Conservation (phyloP, 345 rosid genomes). For the Salix arbutifolia region DNA sequence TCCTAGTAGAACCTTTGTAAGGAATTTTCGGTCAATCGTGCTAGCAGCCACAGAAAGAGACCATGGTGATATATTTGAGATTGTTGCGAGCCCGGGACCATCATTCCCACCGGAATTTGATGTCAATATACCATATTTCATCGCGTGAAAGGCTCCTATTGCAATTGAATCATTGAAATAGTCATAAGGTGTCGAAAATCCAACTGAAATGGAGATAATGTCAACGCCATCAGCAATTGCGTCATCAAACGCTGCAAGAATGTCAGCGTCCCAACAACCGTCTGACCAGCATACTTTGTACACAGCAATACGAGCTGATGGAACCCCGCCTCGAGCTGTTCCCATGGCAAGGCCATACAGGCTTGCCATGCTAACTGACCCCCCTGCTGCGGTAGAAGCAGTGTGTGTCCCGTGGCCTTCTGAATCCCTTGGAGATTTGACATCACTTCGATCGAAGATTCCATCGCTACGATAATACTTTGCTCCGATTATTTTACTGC, state of each 20-base stretch:
- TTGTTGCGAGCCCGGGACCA: too few relatives aligned
- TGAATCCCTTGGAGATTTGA: constrained; percentile 27
- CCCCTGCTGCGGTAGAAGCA: constrained; percentile 43
- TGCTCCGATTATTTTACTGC: constrained; percentile 41
- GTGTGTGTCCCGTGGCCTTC: constrained; percentile 48
- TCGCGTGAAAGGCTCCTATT: constrained; percentile 35
- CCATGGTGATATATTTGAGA: constrained; percentile 37
- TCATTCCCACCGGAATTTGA: constrained; percentile 35
- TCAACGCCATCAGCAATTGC: constrained; percentile 37
- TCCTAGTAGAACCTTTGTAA: constrained; percentile 28
- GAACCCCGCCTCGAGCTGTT: constrained; percentile 27
- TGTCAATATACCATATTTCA: constrained; percentile 32
- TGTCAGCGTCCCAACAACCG: constrained; percentile 17
- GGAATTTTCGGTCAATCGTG: constrained; percentile 32
- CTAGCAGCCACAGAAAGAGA: constrained; percentile 44
- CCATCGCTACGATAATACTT: constrained; percentile 20
- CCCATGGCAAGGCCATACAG: constrained; percentile 15
- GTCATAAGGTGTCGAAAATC: neutral
- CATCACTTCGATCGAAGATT: neutral
- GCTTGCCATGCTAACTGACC: constrained; percentile 12
- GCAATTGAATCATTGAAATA: constrained; percentile 22
- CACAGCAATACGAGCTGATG: constrained; percentile 25
- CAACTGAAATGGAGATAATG: constrained; percentile 28
- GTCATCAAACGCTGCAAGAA: constrained; percentile 34
- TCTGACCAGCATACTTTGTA: constrained; percentile 33